Percentiles rank a stretch among this genome's conserved stretches.
These are phyloP conservation scores for Cyclotella baltica DNA, from an alignment of 108 stramenopile species.

Conservation along the genomic window DNA sequence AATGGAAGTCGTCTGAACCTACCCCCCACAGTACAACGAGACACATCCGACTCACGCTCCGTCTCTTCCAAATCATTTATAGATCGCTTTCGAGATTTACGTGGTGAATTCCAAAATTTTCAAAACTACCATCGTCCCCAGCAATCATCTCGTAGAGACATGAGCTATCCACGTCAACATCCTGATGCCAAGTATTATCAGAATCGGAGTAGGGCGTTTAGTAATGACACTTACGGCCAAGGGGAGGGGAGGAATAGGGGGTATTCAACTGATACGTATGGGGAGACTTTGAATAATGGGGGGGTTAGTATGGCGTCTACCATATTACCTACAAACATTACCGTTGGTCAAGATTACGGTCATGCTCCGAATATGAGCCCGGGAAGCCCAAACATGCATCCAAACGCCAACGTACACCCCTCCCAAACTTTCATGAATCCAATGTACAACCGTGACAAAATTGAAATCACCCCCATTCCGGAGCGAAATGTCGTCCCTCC, in stretches of 20 bases:
- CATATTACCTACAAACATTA: conserved; percentile 38
- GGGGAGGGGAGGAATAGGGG: no score
- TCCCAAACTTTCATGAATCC: no score
- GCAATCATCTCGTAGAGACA: no score
- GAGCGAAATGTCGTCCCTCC: conserved; percentile 47
- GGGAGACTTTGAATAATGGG: conserved; percentile 25
- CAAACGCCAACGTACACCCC: no score
- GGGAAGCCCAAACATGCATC: not conserved
- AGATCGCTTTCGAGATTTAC: conserved; percentile 8
- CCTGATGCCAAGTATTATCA: conserved; percentile 17
- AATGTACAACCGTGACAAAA: conserved; percentile 40
- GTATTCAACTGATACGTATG: no score
- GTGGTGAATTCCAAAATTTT: not conserved
- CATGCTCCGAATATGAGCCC: conserved; percentile 5
- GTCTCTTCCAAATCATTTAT: conserved; percentile 13
- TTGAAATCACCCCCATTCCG: conserved; percentile 50
- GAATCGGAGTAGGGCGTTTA: conserved; percentile 26
- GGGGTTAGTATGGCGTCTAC: conserved; percentile 38
- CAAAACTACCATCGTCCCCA: no score
- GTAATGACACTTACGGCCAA: conserved; percentile 14
- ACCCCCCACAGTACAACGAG: conserved; percentile 7
- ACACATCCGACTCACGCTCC: conserved; percentile 12
- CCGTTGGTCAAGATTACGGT: conserved; percentile 11
- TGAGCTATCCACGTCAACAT: not conserved
- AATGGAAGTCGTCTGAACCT: no score